phyloP scores from a whole-genome alignment of 1,139 yeast species.

The Lodderomyces parapsilosis region DNA sequence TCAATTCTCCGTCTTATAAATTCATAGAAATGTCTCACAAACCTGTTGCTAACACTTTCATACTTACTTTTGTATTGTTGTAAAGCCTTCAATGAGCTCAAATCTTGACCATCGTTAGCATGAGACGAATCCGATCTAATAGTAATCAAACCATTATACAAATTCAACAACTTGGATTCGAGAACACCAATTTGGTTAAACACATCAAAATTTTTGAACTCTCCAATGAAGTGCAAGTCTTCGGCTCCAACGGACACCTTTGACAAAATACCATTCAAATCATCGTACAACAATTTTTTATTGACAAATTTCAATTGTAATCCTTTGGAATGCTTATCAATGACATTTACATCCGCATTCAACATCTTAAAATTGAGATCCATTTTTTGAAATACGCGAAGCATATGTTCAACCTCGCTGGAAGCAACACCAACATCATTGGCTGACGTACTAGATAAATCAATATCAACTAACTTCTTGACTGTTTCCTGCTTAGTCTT shows the following conservation, averaged over 20 bases:
- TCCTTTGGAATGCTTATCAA: slow-evolving; percentile 79
- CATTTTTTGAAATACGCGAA: slow-evolving; percentile 45
- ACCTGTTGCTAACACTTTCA: slow-evolving; percentile 54
- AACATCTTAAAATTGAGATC: slow-evolving; percentile 44
- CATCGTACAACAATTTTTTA: slow-evolving; percentile 69
- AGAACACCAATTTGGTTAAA: slow-evolving; percentile 43
- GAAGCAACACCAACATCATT: slow-evolving; percentile 45
- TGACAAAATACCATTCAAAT: slow-evolving; percentile 62
- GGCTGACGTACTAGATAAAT: slow-evolving; percentile 36
- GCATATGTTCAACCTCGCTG: slow-evolving; percentile 65
- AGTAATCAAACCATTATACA: slow-evolving; percentile 65
- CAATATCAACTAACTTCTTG: slow-evolving; percentile 38
- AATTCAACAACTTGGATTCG: slow-evolving; percentile 58
- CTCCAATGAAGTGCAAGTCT: slow-evolving; percentile 49
- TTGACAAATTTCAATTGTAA: slow-evolving; percentile 82
- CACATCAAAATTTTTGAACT: slow-evolving; percentile 50
- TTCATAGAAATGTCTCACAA: slow-evolving; percentile 47
- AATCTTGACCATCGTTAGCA: slow-evolving; percentile 32
- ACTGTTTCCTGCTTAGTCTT: slow-evolving; percentile 39
- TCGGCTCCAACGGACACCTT: slow-evolving; percentile 65
- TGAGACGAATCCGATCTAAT: slow-evolving; percentile 45
- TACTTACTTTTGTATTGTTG: slow-evolving; percentile 65
- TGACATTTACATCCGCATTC: slow-evolving; percentile 64
- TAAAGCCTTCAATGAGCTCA: slow-evolving; percentile 73
- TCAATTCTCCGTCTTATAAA: slow-evolving; percentile 48